Base-by-base conservation (phyloP, 768 basidiomycete species). In the Lentinula sp. region DNA sequence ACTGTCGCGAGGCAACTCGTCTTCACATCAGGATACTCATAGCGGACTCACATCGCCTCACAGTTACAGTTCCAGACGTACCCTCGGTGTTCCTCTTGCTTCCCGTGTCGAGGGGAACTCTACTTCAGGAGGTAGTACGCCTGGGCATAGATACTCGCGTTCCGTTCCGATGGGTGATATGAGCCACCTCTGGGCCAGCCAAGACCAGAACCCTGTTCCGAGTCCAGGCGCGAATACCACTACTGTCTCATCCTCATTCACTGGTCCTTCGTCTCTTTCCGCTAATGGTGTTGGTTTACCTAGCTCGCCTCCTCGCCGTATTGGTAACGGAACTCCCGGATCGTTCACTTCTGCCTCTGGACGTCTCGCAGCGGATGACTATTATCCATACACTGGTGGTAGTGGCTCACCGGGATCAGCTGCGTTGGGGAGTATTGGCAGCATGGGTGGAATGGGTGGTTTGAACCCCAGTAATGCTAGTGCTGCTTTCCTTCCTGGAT, bases 161-260 rank as follows among this genome's bases (percentile, higher is more conserved):
- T 91, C 89, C 0, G 91, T 93, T 0, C 91, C 91, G 13, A 72
- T 93, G 15, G 86, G 88, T 23, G 88, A 92, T 61, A 83, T 91
- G 62, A 83, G 83, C 57, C 88, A 86, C 15, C 89, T 95, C 18
- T 96, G 94, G 94, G 79, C 87, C 9, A 43, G 35, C 9, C 43
- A 48, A 37, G 58, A 49, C 0, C 88, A 89, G 48, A 78, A 76
- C 15, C 34, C 53, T 10, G 8, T 54, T 54, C 53, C 53, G 7
- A 54, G 35, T 23, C 53, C 53, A 8, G n/a, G n/a, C 21, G 18
- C 35, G 11, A 40, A 37, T 39, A 63, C 61, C 21, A 65, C 62
- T 28, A 73, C 70, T 42, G 65, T 61, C 49, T 57, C 56, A n/a
- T 57, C 56, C 13, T 43, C 42, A 7, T 43, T 57, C 28, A 57